Evolutionary conservation across 257 asterid species (phyloP), one percentile per base, ranked within the genome.

Genomic region (Fraxinus excelsior): DNA sequence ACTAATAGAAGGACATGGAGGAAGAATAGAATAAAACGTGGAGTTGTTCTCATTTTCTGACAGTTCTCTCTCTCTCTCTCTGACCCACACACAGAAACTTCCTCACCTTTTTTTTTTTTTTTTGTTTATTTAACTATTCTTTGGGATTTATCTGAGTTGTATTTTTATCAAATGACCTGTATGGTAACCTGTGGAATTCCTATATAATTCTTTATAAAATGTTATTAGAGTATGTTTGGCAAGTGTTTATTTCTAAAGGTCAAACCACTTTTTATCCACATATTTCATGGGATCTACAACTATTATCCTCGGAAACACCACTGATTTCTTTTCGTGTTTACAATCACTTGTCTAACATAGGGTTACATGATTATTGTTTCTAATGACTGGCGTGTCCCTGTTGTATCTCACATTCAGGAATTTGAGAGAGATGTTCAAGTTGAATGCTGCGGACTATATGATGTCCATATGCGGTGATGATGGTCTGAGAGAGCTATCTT

Each of bases 391-490:
- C 67, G 16, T 82, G 80, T 75, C 58, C 28, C 7, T 21, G 4
- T 74, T 69, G 29, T 76, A 77, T 86, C 72, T 80, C 80, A 77
- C 89, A 83, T 85, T 80, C 94, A 96, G 99, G 92, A 90, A 93
- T 81, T 86, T 96, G 89, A 92, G 98, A 77, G 99, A 92, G 86
- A 46, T 96, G 86, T 96, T 96, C 90, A 90, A 84, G 90, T 78
- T 96, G 80, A 85, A 92, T 82, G 95, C 99, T 67, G 98, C 98
- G 72, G 98, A 96, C 65, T 96, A 96, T 78, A 96, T 96, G 98
- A 91, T 93, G 97, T 91, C 99, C 77, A 96, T 96, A 76, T 93
- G 97, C 82, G 98, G 97, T 74, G 95, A 90, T 79, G 96, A 93
- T 82, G 97, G 96, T 80, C 87, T 96, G 82, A 88, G 90, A 81